Conservation (phyloP, 1,139 yeast genomes). For the Taphrina deformans region DNA sequence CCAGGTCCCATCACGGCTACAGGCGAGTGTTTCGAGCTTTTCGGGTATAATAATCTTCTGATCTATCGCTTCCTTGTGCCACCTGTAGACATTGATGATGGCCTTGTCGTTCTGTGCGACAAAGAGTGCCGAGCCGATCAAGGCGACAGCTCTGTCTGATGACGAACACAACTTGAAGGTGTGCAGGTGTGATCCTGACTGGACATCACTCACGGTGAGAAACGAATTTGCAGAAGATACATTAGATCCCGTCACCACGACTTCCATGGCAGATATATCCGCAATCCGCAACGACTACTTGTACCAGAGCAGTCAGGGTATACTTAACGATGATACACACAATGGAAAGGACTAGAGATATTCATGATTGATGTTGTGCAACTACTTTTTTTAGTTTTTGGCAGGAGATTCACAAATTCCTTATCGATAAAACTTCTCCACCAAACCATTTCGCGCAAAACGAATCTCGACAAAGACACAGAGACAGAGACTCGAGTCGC, state of each 20-base stretch:
- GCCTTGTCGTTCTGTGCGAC: constrained; percentile 61
- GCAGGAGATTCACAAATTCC: neutral
- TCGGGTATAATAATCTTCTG: constrained; percentile 88
- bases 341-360: too few species aligned
- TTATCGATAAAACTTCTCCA: neutral
- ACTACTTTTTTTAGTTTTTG: neutral
- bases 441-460: too few species aligned
- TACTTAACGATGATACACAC: too few species aligned
- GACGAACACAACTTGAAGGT: constrained; percentile 36
- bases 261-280: too few species aligned
- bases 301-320: too few species aligned
- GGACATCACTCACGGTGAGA: constrained; percentile 17
- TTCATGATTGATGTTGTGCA: too few species aligned
- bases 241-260: constrained; percentile 1
- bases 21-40: constrained; percentile 59
- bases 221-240: neutral
- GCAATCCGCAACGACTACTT: too few species aligned
- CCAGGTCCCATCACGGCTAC: constrained; percentile 55
- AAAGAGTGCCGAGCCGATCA: constrained; percentile 14
- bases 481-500: neutral
- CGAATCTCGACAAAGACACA: neutral
- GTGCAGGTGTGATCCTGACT: constrained; percentile 34
- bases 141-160: neutral
- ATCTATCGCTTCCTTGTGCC: constrained; percentile 77
- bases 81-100: constrained; percentile 66